A percentile compares a stretch with the other conserved stretches of the same genome.
These are phyloP conservation scores for Globisporangium polare DNA, from an alignment of 352 stramenopile genomes.

Conservation along the genomic window DNA sequence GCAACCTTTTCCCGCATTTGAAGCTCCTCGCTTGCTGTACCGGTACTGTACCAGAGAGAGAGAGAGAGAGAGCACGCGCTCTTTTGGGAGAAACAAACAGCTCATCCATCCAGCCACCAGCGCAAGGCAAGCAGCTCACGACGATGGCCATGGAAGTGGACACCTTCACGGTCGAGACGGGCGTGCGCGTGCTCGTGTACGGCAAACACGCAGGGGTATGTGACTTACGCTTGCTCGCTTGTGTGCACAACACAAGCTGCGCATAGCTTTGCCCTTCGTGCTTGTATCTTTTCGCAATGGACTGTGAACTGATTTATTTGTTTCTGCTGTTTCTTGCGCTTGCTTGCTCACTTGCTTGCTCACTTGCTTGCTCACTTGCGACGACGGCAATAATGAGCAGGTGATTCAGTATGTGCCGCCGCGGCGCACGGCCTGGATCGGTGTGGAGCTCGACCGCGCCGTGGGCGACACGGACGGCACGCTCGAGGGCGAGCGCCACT, in stretches of 20 bases:
- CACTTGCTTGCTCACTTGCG: neutral
- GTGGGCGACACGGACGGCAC: conserved; percentile 75
- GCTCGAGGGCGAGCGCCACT: conserved; percentile 68
- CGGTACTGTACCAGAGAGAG: too few relatives aligned
- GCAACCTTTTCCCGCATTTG: neutral
- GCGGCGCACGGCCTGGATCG: conserved; percentile 52
- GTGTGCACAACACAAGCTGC: neutral
- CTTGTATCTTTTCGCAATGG: neutral
- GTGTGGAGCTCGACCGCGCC: conserved; percentile 82
- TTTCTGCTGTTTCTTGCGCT: conserved; percentile 6
- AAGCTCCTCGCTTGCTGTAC: neutral
- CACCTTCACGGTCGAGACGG: conserved; percentile 28
- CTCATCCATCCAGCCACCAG: conserved; percentile 4
- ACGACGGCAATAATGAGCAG: conserved; percentile 22
- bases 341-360: neutral
- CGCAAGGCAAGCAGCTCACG: neutral
- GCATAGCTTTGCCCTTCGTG: neutral
- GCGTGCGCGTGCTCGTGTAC: conserved; percentile 64
- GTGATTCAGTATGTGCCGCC: conserved; percentile 63
- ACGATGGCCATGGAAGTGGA: conserved; percentile 28
- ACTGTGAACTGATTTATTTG: neutral
- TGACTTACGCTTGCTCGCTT: neutral
- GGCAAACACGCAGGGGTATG: conserved; percentile 77
- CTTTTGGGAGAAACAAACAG: too few relatives aligned
- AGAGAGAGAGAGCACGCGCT: too few relatives aligned